phyloP scores from a whole-genome alignment of 225 moss, liverwort and hornwort species.

The Physcomitrellopsis africana region DNA sequence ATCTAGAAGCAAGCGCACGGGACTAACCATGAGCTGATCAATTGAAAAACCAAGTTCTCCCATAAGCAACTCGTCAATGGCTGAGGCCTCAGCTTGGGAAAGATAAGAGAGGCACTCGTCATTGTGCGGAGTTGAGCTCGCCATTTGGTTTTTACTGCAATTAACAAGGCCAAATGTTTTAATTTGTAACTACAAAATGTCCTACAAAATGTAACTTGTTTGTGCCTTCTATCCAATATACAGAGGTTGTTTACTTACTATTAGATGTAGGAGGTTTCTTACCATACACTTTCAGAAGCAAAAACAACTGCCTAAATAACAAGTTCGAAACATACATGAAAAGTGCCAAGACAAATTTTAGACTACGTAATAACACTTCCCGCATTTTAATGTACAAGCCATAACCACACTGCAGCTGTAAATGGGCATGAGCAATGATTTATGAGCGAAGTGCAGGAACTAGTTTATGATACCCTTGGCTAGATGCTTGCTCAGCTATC shows the following conservation, averaged over 20 bases:
- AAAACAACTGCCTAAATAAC: too few relatives aligned
- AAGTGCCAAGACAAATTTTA: neutral
- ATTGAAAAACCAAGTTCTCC: constrained; percentile 85
- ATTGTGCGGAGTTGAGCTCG: constrained; percentile 35
- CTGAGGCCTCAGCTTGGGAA: constrained; percentile 71
- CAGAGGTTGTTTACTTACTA: too few relatives aligned
- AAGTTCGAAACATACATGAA: too few relatives aligned
- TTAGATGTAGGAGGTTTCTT: too few relatives aligned
- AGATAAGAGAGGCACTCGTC: constrained; percentile 66
- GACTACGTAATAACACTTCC: neutral
- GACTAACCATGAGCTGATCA: constrained; percentile 89
- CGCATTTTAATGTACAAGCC: neutral
- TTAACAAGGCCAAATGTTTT: constrained; percentile 6
- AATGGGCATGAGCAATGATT: constrained; percentile 16
- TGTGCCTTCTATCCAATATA: neutral
- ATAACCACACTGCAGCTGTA: neutral
- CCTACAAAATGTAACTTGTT: neutral
- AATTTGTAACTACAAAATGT: neutral
- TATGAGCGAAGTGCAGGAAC: neutral
- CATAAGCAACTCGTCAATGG: constrained; percentile 85
- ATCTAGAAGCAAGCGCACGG: neutral
- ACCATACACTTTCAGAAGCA: too few relatives aligned
- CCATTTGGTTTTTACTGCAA: constrained; percentile 47
- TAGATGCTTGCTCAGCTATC: constrained; percentile 33
- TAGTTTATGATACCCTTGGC: constrained; percentile 35